phyloP scores from a whole-genome alignment of 176 grass and related monocot genomes.

The Metroxylon sagu region DNA sequence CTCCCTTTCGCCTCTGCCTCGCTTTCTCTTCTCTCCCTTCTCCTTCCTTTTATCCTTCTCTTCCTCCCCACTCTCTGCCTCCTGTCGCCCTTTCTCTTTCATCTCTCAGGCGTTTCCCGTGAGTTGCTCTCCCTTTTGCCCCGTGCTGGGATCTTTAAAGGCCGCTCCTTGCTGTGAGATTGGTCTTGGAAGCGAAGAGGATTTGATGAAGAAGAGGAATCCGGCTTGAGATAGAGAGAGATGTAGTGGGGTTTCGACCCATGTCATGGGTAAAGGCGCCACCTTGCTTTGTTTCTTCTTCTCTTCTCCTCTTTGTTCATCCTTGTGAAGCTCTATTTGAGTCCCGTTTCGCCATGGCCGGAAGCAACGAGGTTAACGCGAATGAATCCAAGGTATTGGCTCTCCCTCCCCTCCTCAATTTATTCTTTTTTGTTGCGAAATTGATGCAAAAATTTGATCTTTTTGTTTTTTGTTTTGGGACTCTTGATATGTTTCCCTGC shows the following conservation, averaged over 20 bases:
- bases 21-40: neutral
- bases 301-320: neutral
- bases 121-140: neutral
- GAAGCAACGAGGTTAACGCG: constrained; percentile 97
- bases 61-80: neutral
- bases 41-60: neutral
- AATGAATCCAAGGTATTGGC: constrained; percentile 82
- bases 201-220: too few species aligned
- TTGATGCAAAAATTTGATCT: too few species aligned
- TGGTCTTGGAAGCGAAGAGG: neutral
- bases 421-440: too few species aligned
- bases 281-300: constrained; percentile 6
- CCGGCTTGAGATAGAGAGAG: neutral
- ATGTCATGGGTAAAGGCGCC: constrained; percentile 24
- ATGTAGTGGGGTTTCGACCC: neutral
- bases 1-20: neutral
- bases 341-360: constrained; percentile 53
- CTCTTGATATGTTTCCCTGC: too few species aligned
- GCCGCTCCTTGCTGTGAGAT: neutral
- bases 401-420: neutral
- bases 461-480: too few species aligned
- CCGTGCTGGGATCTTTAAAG: neutral
- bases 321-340: neutral
- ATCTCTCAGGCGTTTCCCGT: neutral
- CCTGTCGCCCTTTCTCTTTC: neutral